Percentiles rank a stretch among this genome's conserved stretches.
Conservation (phyloP, 139 green algal genomes). For the Chlamydomonas applanata region DNA sequence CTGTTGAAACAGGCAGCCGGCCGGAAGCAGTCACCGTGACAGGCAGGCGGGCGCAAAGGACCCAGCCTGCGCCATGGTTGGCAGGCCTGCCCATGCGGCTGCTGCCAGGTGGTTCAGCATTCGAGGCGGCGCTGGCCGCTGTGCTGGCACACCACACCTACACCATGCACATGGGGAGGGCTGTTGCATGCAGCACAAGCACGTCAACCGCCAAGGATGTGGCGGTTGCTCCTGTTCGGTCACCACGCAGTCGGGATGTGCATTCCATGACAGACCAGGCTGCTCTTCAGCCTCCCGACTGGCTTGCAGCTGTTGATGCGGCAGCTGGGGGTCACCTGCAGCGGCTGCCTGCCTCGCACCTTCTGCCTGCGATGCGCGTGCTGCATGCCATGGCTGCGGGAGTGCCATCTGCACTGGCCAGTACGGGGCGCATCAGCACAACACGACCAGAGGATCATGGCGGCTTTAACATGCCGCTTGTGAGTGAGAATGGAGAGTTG, state of each 20-base stretch:
- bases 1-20: neutral
- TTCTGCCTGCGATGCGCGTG: constrained; percentile 21
- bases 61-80: neutral
- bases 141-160: neutral
- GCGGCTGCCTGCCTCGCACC: neutral
- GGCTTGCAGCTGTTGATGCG: neutral
- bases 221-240: neutral
- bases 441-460: neutral
- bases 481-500: too few species aligned
- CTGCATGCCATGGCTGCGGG: constrained; percentile 32
- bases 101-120: constrained; percentile 12
- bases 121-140: constrained; percentile 13
- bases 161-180: neutral
- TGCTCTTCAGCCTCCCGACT: too few species aligned
- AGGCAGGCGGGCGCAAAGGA: too few species aligned
- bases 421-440: neutral
- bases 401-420: constrained; percentile 15
- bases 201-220: neutral
- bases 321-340: neutral
- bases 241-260: neutral
- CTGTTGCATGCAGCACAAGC: constrained; percentile 4
- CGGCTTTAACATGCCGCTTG: neutral
- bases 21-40: constrained; percentile 2
- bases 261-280: too few species aligned
- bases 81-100: constrained; percentile 5